Evolutionary conservation across 2,329 filamentous ascomycete genomes (phyloP), one percentile per base, ranked within the genome.

Genomic region (Apiospora malaysiana): DNA sequence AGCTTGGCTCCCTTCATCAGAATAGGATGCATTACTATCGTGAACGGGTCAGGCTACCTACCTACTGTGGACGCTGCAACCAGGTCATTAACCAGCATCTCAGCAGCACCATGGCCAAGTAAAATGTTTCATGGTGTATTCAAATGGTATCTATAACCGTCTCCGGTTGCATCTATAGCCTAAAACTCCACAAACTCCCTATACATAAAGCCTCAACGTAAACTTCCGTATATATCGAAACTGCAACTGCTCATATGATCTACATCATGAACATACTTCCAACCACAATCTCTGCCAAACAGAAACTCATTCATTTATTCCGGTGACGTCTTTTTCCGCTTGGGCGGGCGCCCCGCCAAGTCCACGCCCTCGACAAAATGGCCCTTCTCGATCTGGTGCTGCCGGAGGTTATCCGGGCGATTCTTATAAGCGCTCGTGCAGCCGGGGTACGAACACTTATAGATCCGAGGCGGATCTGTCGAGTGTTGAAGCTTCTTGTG

Each of bases 361-460:
- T 81, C 79, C 32, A 85, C 82, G 3, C 80, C 81, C 12, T 84
- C 82, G n/a, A 87, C 81, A 72, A 86, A 88, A 73, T 89, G 87
- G 0, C 82, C 82, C 80, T 89, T 89, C 71, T 88, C 86, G 45
- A 87, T 83, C 77, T 88, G 85, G 75, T 89, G 87, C 76, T 89
- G 86, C 71, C 85, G 81, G 72, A 89, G 77, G 70, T 89, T 89
- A 74, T 89, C 87, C 37, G 82, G 83, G 16, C 87, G 82, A 74
- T 89, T 89, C 77, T 85, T 87, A 75, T 87, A 89, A 74, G 85
- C 83, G 75, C 86, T 88, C 27, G 79, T 84, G 75, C 87, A 89
- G 2, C 85, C 86, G 2, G 86, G 87, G 67, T 77, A 89, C 2
- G 83, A 82, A 72, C 87, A 89, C 71, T 82, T 82, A 78, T 86